Evolutionary conservation across 805 yeast species (phyloP), one percentile per base, ranked within the genome.

Genomic region (Wickerhamiella siamensis): DNA sequence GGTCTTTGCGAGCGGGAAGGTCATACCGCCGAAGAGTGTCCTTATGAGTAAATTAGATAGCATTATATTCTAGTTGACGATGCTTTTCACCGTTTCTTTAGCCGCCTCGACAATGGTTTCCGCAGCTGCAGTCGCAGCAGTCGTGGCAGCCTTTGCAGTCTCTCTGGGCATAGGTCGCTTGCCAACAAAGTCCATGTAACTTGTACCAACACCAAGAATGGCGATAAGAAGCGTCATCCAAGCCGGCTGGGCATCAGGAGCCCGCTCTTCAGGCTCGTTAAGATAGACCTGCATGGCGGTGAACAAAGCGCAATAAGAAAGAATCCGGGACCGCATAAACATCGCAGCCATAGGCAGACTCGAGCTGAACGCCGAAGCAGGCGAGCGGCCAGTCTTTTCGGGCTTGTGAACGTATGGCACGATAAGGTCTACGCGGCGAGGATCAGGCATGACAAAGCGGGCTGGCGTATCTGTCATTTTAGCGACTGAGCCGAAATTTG

Each of bases 1-100:
- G 95, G 94, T 0, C 65, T 84, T 41, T 88, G 98, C 62, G 97
- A 88, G 58, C 66, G 83, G 42, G 77, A 74, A 36, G 98, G 97
- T 0, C 98, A 88, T 56, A 78, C 76, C 38, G 80, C 91, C 48
- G 66, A 77, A 24, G 84, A 84, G 43, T 88, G 98, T 60, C 95
- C 95, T 0, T 84, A 74, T 56, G 93, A 79, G 50, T 72, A 73
- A n/a, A n/a, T n/a, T n/a, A n/a, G n/a, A n/a, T n/a, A n/a, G n/a
- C n/a, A n/a, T n/a, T n/a, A n/a, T n/a, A n/a, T n/a, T n/a, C 20
- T 36, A 20, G 31, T 36, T 24, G 10, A 36, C 21, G 4, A 37
- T 16, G 18, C 38, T 35, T 4, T 36, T 31, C 9, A 26, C 34
- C 22, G 45, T 36, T 41, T 39, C 43, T 3, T 33, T 32, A 16